Base-by-base conservation (phyloP, 2,329 filamentous ascomycete species). In the Ilyonectria sp. region DNA sequence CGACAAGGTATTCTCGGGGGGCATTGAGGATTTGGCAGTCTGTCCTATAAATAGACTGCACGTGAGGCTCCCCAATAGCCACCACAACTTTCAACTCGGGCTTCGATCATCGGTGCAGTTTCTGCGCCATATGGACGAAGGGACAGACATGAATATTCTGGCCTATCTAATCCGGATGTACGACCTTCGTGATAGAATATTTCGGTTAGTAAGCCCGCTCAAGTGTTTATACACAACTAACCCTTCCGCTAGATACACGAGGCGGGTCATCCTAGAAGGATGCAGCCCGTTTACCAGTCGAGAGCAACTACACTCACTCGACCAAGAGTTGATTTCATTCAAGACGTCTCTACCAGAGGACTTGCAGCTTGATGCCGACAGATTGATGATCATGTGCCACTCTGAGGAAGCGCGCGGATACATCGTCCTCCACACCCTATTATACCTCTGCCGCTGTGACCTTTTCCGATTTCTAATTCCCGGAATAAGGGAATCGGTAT, bases 1-100 rank as follows among this genome's bases (percentile, higher is more conserved):
- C 0, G 77, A 79, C 23, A 70, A 72, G 6, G 3, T 73, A 0
- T 74, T 78, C 11, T 77, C 68, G 0, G 77, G 77, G 0, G 76
- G 77, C 0, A 75, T 78, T 13, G 73, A 78, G 6, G 77, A 79
- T 33, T 31, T 79, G 9, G 70, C 74, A 0, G 70, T 79, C 3
- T 78, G 76, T 31, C 75, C 74, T 0, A 64, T 69, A 0, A 63
- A 72, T 6, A 59, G 75, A 6, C 73, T 78, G 47, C 71, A 76
- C 11, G 68, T 78, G 10, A 67, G 74, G 0, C 33, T 78, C 2
- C 76, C 76, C 0, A 71, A 73, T 17, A 71, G 72, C 7, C 68
- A 77, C 5, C 69, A 71, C 13, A 71, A 70, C 8, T 78, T 78
- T 4, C 73, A 77, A 10, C 70, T 74, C 5, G 76, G 76, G 0